Conservation (phyloP, 495 filamentous ascomycete species). For the Daldinia grandis region DNA sequence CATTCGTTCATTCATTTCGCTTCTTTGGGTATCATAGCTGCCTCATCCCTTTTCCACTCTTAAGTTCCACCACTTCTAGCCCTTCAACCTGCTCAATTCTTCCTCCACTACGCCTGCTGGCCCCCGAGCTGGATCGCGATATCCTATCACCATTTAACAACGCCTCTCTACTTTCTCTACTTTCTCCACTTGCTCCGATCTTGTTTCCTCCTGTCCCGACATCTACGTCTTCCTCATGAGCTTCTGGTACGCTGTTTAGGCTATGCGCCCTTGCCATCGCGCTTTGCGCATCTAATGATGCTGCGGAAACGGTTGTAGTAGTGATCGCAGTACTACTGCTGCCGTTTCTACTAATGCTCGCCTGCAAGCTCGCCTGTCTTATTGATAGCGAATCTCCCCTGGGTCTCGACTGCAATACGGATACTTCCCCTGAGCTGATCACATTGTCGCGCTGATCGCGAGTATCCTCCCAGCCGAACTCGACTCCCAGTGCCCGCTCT, state of each 20-base stretch:
- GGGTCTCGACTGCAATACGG: conserved; percentile 24
- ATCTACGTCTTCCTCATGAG: conserved; percentile 34
- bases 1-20: conserved; percentile 4
- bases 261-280: conserved; percentile 36
- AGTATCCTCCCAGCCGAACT: conserved; percentile 51
- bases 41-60: conserved; percentile 21
- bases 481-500: conserved; percentile 48
- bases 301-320: conserved; percentile 2
- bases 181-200: conserved; percentile 7
- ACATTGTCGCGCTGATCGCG: conserved; percentile 26
- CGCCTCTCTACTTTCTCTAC: conserved; percentile 17
- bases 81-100: conserved; percentile 38
- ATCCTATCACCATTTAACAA: conserved; percentile 12
- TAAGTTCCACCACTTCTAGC: conserved; percentile 41
- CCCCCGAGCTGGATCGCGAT: conserved; percentile 33
- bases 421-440: conserved; percentile 31
- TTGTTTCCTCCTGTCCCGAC: conserved; percentile 7
- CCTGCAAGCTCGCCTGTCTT: conserved; percentile 39
- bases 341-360: conserved; percentile 26
- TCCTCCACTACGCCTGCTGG: conserved; percentile 22
- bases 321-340: conserved; percentile 12
- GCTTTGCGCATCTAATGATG: conserved; percentile 21
- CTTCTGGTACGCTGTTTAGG: conserved; percentile 43
- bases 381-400: conserved; percentile 34
- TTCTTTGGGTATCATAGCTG: conserved; percentile 27